A percentile compares a stretch with the other conserved stretches of the same genome.
These are phyloP conservation scores for Protostelium mycophagum DNA, from an alignment of 78 protist genomes.

Conservation along the genomic window DNA sequence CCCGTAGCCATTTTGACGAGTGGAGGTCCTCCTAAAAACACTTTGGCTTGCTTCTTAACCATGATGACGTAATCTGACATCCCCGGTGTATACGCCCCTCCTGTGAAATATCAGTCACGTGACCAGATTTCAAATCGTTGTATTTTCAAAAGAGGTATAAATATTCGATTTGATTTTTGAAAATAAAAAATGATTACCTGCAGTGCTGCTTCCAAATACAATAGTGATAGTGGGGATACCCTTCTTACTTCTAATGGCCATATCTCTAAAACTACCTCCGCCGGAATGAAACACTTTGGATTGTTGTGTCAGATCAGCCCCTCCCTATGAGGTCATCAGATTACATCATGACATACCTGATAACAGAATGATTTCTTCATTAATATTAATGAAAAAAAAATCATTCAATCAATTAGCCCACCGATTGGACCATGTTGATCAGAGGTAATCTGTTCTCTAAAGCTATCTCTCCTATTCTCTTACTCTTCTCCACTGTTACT, in stretches of 20 bases:
- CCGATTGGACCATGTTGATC: constrained; percentile 84
- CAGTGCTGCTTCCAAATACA: constrained; percentile 97
- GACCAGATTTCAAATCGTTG: neutral
- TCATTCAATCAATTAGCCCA: constrained; percentile 62
- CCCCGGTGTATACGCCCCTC: constrained; percentile 97
- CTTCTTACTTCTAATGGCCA: neutral
- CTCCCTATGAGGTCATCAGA: constrained; percentile 92
- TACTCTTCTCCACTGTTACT: constrained; percentile 88
- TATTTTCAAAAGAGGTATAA: no score
- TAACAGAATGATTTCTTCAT: constrained; percentile 86
- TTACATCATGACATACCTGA: constrained; percentile 93
- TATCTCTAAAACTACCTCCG: constrained; percentile 8
- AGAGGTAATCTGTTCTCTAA: constrained; percentile 88
- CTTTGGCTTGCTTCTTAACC: constrained; percentile 84
- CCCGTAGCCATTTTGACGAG: constrained; percentile 94
- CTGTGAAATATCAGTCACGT: constrained; percentile 29
- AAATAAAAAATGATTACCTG: constrained; percentile 14
- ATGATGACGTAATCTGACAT: constrained; percentile 95
- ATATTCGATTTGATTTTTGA: neutral
- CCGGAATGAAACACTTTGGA: constrained; percentile 87
- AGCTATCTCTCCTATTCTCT: constrained; percentile 88
- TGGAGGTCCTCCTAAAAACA: constrained; percentile 98
- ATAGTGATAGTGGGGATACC: constrained; percentile 61
- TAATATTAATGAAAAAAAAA: constrained; percentile 81
- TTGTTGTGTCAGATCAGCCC: constrained; percentile 57